Conservation (phyloP, 257 asterid genomes). For the Nicotiana attenuata region DNA sequence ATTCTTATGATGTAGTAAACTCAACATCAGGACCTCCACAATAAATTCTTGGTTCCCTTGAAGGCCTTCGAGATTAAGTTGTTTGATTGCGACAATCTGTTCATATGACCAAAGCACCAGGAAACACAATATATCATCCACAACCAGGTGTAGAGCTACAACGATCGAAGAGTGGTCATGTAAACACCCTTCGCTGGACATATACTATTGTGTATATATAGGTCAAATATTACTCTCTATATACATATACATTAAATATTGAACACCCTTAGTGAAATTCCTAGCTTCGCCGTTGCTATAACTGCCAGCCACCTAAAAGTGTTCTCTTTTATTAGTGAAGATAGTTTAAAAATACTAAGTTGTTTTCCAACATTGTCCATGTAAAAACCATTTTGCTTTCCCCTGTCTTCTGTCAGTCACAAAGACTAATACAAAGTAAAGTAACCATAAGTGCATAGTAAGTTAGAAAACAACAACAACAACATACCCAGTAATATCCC, state of each 20-base stretch:
- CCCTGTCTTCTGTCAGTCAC: background rate
- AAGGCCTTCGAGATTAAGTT: conserved; percentile 18
- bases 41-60: conserved; percentile 26
- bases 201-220: too few relatives aligned
- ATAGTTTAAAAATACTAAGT: background rate
- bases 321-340: background rate
- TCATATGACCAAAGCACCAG: conserved; percentile 2
- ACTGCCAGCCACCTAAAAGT: background rate
- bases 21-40: conserved; percentile 22
- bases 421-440: background rate
- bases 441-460: too few relatives aligned
- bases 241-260: too few relatives aligned
- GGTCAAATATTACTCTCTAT: too few relatives aligned
- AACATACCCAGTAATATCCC: too few relatives aligned
- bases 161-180: too few relatives aligned
- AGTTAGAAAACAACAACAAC: too few relatives aligned
- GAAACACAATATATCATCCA: background rate
- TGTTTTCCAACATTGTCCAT: background rate
- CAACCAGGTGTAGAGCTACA: background rate
- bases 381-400: background rate
- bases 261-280: too few relatives aligned
- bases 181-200: too few relatives aligned
- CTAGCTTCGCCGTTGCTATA: background rate
- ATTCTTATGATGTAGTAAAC: conserved; percentile 15
- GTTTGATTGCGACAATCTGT: conserved; percentile 42